Evolutionary conservation across 2,329 filamentous ascomycete genomes (phyloP).

Genomic region (Fusarium udum): DNA sequence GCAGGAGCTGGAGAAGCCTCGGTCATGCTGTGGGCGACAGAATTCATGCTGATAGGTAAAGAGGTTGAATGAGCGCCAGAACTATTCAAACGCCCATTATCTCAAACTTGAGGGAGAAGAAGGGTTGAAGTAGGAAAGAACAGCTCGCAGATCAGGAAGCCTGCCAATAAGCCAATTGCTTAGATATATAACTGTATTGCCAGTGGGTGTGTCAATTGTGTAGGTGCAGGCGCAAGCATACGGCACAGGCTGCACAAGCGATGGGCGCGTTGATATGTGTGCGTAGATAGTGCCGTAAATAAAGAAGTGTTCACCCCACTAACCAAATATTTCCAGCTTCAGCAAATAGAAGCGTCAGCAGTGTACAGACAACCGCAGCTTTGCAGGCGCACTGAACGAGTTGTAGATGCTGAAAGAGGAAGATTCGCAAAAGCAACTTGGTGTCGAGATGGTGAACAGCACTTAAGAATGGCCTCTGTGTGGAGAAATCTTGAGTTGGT

Average conservation of each 20-base stretch:
- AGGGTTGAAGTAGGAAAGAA: slow-evolving; percentile 11
- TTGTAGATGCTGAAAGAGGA: slow-evolving; percentile 6
- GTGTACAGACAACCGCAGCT: slow-evolving; percentile 8
- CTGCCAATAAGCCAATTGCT: slow-evolving; percentile 17
- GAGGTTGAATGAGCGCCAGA: slow-evolving; percentile 19
- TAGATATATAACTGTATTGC: slow-evolving; percentile 9
- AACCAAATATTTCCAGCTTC: slow-evolving; percentile 12
- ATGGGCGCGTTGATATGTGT: slow-evolving; percentile 16
- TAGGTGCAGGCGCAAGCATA: slow-evolving; percentile 30
- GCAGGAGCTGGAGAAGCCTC: slow-evolving; percentile 41
- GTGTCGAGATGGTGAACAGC: slow-evolving; percentile 4
- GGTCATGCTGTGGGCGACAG: slow-evolving; percentile 49
- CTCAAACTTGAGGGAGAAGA: slow-evolving; percentile 21
- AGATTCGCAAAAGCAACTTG: slow-evolving; percentile 7
- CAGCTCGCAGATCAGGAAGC: slow-evolving; percentile 15
- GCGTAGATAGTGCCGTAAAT: slow-evolving; percentile 7
- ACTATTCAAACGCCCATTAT: slow-evolving; percentile 42
- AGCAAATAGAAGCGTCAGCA: slow-evolving; percentile 7
- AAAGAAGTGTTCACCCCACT: slow-evolving; percentile 19
- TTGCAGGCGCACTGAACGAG: slow-evolving; percentile 19
- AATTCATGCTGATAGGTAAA: slow-evolving; percentile 48
- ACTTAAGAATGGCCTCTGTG: slow-evolving; percentile 15
- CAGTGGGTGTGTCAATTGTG: slow-evolving; percentile 14
- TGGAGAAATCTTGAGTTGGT: slow-evolving; percentile 8
- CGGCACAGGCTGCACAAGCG: slow-evolving; percentile 24